Conservation (phyloP, 345 rosid genomes). For the Limnanthes douglasii region DNA sequence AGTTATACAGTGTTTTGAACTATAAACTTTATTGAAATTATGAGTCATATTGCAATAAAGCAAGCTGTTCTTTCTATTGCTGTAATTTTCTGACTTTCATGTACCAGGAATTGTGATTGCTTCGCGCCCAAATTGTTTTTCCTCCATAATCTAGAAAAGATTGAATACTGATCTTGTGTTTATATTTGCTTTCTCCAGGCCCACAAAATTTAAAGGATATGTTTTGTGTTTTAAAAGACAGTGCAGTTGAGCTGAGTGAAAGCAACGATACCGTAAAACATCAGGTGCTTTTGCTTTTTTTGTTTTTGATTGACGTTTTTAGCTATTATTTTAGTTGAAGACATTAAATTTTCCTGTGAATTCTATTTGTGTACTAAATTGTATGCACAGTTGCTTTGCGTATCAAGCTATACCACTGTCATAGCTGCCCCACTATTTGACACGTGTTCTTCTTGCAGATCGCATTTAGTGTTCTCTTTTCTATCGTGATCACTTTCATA, state of each 20-base stretch:
- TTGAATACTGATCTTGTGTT: no score
- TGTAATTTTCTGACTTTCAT: no score
- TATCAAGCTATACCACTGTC: no score
- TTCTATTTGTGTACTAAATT: no score
- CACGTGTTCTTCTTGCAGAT: conserved; percentile 39
- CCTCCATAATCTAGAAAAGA: no score
- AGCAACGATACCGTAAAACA: conserved; percentile 34
- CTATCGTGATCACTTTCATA: conserved; percentile 62
- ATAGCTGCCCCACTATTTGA: no score
- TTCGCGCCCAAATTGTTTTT: no score
- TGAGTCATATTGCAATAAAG: no score
- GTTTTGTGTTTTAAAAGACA: conserved; percentile 52
- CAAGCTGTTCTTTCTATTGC: no score
- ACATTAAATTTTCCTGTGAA: neutral
- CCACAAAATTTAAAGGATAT: conserved; percentile 64
- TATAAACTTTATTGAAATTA: no score
- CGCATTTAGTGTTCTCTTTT: conserved; percentile 63
- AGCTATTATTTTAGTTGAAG: neutral
- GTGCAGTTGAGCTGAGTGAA: conserved; percentile 43
- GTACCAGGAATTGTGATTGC: neutral
- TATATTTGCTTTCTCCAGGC: conserved; percentile 28
- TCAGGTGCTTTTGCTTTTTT: conserved; percentile 41
- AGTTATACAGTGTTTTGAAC: no score
- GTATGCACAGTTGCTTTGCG: no score
- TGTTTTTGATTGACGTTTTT: neutral